Evolutionary conservation across 306 rosid species (phyloP), one percentile per base, ranked within the genome.

Genomic region (Rubus parviflorus): DNA sequence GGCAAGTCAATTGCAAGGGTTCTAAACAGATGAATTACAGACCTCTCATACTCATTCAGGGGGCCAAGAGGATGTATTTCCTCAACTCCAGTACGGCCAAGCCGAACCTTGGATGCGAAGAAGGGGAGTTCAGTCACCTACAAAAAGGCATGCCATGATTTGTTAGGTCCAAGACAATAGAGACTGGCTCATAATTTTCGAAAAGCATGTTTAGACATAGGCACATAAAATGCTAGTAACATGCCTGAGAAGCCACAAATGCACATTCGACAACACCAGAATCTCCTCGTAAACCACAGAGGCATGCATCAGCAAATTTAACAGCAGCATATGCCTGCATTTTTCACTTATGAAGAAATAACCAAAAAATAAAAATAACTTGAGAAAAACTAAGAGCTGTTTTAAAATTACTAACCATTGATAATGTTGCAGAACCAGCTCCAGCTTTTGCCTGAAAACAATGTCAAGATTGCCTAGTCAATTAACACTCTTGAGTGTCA

Each of bases 361-460:
- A 45, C 30, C 19, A 45, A 68, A 20, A 71, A 30, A 30, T 30
- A 30, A 14, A 79, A 25, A 58, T 52, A 56, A 30, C 46, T 16
- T 16, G 5, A 7, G 67, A 25, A 64, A 72, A 53, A 53, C 15
- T 38, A 11, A 64, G 17, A 72, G 45, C 65, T 38, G 65, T 45
- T 17, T 4, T 23, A 63, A 37, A 49, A 38, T 16, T 49, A 78
- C 82, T 72, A 14, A 96, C 99, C 99, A 96, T 96, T 49, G 99
- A 96, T 51, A 91, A 89, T 78, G 99, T 96, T 62, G 99, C 99
- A 58, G 99, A 96, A 83, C 99, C 99, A 83, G 97, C 88, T 76
- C 99, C 99, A 72, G 98, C 94, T 84, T 96, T 96, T 72, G 98
- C 99, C 99, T 96, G 91, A 68, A 83, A 51, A 83, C 75, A 73